Percentiles rank a stretch among this genome's conserved stretches.
phyloP scores from a whole-genome alignment of 495 filamentous ascomycete genomes.

The Tuber magnatum region DNA sequence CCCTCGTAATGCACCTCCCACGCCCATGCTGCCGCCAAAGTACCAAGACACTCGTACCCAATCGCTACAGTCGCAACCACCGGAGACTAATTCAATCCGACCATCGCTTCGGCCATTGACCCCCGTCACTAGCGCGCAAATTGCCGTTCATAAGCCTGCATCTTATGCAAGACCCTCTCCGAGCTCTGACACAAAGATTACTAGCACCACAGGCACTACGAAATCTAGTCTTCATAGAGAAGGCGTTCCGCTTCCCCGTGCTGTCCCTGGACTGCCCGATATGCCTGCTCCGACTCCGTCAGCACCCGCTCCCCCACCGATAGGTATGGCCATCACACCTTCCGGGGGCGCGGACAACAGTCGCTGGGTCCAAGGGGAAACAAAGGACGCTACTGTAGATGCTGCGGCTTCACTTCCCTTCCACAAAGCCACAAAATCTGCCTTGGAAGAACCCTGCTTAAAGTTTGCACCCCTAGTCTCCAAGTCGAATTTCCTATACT shows the following conservation, averaged over 20 bases:
- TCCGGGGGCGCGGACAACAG: background rate
- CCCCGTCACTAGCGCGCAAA: background rate
- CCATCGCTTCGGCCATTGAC: background rate
- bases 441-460: background rate
- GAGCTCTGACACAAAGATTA: background rate
- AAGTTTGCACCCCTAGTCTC: conserved; percentile 12
- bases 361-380: background rate
- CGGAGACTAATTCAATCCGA: background rate
- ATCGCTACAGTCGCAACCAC: background rate
- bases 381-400: background rate
- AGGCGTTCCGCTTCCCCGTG: background rate
- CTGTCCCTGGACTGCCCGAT: background rate
- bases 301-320: background rate
- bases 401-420: background rate
- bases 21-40: background rate
- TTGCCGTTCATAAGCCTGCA: background rate
- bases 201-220: background rate
- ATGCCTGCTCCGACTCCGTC: background rate
- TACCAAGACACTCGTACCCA: background rate
- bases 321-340: background rate
- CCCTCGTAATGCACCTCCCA: background rate
- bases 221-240: background rate
- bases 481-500: conserved; percentile 27
- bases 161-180: background rate
- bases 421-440: background rate